phyloP scores from a whole-genome alignment of 345 rosid species.

The Schrenkiella parvula region DNA sequence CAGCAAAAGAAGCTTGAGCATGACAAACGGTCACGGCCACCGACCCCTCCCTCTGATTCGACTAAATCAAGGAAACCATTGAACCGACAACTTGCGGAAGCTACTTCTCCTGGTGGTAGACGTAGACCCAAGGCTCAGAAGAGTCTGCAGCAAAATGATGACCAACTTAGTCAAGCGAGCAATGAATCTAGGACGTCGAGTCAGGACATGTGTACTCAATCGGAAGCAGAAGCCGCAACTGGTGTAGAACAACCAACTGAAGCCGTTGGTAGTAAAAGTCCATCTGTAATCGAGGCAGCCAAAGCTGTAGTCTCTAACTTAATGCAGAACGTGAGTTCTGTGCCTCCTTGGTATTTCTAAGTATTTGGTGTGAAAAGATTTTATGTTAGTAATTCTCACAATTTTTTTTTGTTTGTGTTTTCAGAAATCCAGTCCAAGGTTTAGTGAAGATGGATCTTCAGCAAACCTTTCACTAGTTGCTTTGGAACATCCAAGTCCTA shows the following conservation, averaged over 20 bases:
- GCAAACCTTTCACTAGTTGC: conserved; percentile 44
- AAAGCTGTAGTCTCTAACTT: conserved; percentile 39
- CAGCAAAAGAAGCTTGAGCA: conserved; percentile 70
- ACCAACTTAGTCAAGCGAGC: conserved; percentile 72
- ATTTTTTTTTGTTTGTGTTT: conserved; percentile 7
- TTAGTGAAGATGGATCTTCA: conserved; percentile 45
- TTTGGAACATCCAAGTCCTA: conserved; percentile 78
- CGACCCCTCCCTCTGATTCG: conserved; percentile 72
- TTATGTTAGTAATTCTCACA: neutral
- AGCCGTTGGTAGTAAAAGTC: conserved; percentile 39
- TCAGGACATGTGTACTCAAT: conserved; percentile 49
- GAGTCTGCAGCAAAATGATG: conserved; percentile 49
- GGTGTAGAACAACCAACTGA: conserved; percentile 35
- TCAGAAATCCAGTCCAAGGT: conserved; percentile 48
- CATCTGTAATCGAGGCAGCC: conserved; percentile 36
- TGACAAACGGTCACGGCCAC: conserved; percentile 78
- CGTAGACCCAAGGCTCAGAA: conserved; percentile 42
- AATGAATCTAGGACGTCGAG: conserved; percentile 64
- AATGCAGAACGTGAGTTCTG: conserved; percentile 47
- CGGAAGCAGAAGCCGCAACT: conserved; percentile 41
- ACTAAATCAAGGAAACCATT: conserved; percentile 52
- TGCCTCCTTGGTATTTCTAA: conserved; percentile 1
- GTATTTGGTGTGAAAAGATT: neutral
- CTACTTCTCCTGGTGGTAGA: conserved; percentile 60
- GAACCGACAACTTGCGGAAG: conserved; percentile 41